Evolutionary conservation across 257 asterid species (phyloP), one percentile per base, ranked within the genome.

Genomic region (Solanum piurae): DNA sequence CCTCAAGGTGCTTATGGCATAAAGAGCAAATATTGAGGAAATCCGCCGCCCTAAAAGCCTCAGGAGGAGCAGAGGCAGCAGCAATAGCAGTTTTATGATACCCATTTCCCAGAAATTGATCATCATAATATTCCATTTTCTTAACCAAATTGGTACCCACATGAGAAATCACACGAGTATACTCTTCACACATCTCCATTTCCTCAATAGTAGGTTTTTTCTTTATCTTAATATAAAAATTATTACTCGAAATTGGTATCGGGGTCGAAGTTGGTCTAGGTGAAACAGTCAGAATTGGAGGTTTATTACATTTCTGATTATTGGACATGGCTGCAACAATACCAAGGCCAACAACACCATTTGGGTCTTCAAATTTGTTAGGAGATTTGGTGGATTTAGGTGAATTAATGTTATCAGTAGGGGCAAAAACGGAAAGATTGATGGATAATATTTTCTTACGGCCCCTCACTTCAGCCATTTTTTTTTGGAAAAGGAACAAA

Each of bases 331-430:
- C 42, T 2, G 98, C 98, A 23, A 95, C 91, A 87, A 95, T 94
- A 74, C 97, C 97, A 21, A 95, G 95, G 38, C 98, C 98, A 62
- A 94, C 98, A 87, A 90, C 98, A 36, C 96, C 98, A 88, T 92
- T 92, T 33, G 94, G 93, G 79, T 88, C 94, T 84, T 93, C 92
- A 86, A 92, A 94, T 29, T 76, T 89, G 86, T 83, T 92, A 83
- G 92, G 91, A 55, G 95, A 90, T 92, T 91, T 88, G 85, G 31
- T 34, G 12, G 62, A 42, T 42, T 42, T 76, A 16, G 83, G 34
- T 14, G 83, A 76, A 12, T 13, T n/a, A 72, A 13, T 6, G 60
- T 40, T 44, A 69, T 94, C 94, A 60, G 89, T 64, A 77, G 88
- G 90, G 79, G 68, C 46, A 4, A 92, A 92, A 75, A 91, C 88